phyloP scores from a whole-genome alignment of 2,329 filamentous ascomycete species.

The Ceratocystis cacaofunesta region DNA sequence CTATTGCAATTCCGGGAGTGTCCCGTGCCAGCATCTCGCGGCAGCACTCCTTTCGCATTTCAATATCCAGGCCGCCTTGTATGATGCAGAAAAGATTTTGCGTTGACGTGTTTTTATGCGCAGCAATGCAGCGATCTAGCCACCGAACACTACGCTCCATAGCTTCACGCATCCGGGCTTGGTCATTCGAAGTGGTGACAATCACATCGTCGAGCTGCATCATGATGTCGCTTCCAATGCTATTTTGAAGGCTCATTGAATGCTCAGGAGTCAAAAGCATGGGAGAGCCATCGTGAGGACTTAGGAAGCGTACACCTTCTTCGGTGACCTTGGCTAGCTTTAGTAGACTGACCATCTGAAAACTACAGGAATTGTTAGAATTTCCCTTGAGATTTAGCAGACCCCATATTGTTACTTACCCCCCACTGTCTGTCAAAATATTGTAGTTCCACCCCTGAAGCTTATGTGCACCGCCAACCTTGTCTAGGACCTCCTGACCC shows the following conservation, averaged over 20 bases:
- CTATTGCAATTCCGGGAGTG: constrained; percentile 93
- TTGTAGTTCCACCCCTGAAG: constrained; percentile 93
- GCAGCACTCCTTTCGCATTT: constrained; percentile 72
- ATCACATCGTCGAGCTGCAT: constrained; percentile 99
- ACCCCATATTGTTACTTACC: constrained; percentile 29
- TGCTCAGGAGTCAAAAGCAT: constrained; percentile 98
- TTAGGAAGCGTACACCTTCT: constrained; percentile 89
- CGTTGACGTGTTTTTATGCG: constrained; percentile 64
- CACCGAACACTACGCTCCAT: constrained; percentile 91
- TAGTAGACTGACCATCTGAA: constrained; percentile 96
- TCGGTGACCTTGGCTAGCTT: constrained; percentile 90
- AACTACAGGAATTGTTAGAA: constrained; percentile 39
- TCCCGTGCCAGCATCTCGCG: constrained; percentile 74
- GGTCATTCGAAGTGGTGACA: constrained; percentile 85
- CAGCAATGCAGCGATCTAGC: constrained; percentile 87
- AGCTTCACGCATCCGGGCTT: constrained; percentile 74
- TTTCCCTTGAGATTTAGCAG: neutral
- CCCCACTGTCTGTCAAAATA: constrained; percentile 70
- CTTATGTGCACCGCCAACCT: constrained; percentile 82
- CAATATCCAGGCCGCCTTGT: constrained; percentile 81
- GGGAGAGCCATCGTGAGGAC: constrained; percentile 82
- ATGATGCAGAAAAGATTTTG: constrained; percentile 99
- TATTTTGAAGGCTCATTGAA: constrained; percentile 90
- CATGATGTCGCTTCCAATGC: constrained; percentile 94
- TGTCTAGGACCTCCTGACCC: constrained; percentile 74